Evolutionary conservation across 768 basidiomycete species (phyloP), one percentile per base, ranked within the genome.

Genomic region (Tylopilus plumbeoviolaceoides): DNA sequence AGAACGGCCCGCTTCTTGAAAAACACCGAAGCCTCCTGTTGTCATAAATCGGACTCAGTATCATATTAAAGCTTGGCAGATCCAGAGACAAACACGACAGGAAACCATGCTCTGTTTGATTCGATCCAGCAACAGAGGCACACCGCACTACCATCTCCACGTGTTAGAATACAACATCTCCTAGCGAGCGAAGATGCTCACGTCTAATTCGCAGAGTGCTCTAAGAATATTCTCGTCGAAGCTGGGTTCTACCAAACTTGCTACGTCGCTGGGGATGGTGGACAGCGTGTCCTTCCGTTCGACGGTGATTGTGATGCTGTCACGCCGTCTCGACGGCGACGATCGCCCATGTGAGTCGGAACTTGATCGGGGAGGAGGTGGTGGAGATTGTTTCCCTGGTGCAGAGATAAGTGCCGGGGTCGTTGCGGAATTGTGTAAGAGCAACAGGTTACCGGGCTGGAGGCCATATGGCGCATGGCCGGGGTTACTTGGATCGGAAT

Each of bases 91-190:
- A 55, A 93, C 95, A 70, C 87, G 83, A 72, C 93, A 97, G 15
- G 94, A 95, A 7, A 91, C 82, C 74, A 91, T 89, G 64, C 91
- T 90, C 69, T 99, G 97, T 73, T 98, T 98, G 67, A 99, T 95
- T 64, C 97, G 81, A 73, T 98, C 95, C 54, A 97, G 77, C 23
- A 99, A 75, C 18, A 98, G 71, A 1, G 92, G 94, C n/a, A 97
- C 84, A 21, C 91, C 89, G 57, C 93, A 95, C 95, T 98, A 66
- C 44, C 43, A 60, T 44, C 31, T 3, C 39, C 40, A 44, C 20
- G 47, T 38, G 46, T 65, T 55, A 69, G 51, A 23, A 9, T 36
- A 28, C 15, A 33, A 45, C 12, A 9, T 9, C 31, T 12, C 39
- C 35, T 25, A 40, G 42, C 51, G 52, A 48, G 58, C 45, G 36